phyloP scores from a whole-genome alignment of 2,329 filamentous ascomycete genomes.

The Magnaporthiopsis incrustans region DNA sequence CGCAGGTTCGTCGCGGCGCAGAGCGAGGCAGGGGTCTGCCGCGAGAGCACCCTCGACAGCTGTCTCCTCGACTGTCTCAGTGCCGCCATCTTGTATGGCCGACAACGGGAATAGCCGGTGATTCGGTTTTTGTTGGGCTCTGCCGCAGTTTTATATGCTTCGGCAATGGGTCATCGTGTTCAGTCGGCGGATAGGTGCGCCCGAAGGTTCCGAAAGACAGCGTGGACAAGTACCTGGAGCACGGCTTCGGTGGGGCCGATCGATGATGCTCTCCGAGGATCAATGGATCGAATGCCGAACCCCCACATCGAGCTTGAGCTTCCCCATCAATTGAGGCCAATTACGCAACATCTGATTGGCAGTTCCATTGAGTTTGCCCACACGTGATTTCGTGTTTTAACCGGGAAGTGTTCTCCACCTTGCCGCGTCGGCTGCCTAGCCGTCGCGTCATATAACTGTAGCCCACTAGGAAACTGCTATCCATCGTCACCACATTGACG shows the following conservation, averaged over 20 bases:
- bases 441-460: constrained; percentile 5
- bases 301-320: background rate
- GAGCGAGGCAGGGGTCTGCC: constrained; percentile 15
- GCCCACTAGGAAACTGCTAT: constrained; percentile 34
- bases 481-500: background rate
- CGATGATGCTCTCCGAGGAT: background rate
- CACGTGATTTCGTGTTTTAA: constrained; percentile 11
- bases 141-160: too few relatives aligned
- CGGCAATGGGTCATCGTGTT: background rate
- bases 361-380: background rate
- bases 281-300: background rate
- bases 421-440: constrained; percentile 10
- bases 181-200: background rate
- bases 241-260: constrained; percentile 1
- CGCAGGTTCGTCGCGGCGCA: constrained; percentile 20
- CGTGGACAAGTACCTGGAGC: background rate
- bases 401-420: background rate
- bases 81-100: constrained; percentile 25
- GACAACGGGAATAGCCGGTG: background rate
- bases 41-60: constrained; percentile 24
- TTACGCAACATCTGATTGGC: constrained; percentile 3
- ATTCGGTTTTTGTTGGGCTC: background rate
- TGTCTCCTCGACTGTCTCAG: constrained; percentile 29
- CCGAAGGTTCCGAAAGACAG: background rate
- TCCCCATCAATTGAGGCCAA: constrained; percentile 6